phyloP scores from a whole-genome alignment of 106 monocot species.

The Allium cepa region DNA sequence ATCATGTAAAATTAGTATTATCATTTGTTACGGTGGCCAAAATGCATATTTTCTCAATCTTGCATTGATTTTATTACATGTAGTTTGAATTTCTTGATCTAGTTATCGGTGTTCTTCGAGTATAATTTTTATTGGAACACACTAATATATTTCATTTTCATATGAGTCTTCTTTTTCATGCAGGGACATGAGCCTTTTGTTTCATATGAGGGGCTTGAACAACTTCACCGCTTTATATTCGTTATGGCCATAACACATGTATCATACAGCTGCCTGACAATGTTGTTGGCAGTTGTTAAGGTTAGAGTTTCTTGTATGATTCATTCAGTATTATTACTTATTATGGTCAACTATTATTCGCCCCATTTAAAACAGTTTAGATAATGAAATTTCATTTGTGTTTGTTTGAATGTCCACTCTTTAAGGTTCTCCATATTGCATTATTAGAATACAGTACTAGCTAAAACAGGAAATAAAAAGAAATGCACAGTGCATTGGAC shows the following conservation, averaged over 20 bases:
- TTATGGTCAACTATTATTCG: not conserved
- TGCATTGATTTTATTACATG: too few species aligned
- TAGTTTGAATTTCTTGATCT: too few species aligned
- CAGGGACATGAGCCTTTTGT: slow-evolving; percentile 95
- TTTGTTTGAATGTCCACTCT: too few species aligned
- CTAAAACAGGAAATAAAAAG: too few species aligned
- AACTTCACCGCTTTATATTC: slow-evolving; percentile 96
- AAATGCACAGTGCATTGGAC: too few species aligned
- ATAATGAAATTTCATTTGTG: not conserved
- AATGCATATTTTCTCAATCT: too few species aligned
- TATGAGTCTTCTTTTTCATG: not conserved
- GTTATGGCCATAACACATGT: slow-evolving; percentile 99
- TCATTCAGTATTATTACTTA: not conserved
- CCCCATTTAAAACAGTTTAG: not conserved
- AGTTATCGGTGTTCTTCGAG: too few species aligned
- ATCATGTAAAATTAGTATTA: not conserved
- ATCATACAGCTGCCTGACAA: slow-evolving; percentile 89
- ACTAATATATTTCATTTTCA: too few species aligned
- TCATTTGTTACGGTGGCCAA: not conserved
- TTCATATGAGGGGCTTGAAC: slow-evolving; percentile 88
- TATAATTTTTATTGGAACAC: too few species aligned
- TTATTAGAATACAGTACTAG: too few species aligned
- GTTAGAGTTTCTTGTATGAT: slow-evolving; percentile 22
- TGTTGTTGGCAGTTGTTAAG: slow-evolving; percentile 89
- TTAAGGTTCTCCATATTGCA: too few species aligned